phyloP scores from a whole-genome alignment of 2,329 filamentous ascomycete species.

The Colletotrichum navitas region DNA sequence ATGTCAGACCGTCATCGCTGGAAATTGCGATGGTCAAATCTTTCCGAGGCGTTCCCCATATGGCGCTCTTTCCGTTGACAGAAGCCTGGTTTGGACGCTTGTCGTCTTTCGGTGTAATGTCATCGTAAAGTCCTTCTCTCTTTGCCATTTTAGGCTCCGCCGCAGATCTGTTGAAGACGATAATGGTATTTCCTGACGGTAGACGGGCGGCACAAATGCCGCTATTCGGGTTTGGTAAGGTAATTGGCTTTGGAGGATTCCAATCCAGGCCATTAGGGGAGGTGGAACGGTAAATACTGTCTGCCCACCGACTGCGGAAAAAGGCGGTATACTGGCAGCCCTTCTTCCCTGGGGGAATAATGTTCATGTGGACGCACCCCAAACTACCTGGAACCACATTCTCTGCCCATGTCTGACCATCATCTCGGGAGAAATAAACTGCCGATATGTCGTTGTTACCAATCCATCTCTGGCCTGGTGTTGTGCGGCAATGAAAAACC shows the following conservation, averaged over 20 bases:
- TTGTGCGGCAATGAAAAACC: slow-evolving; percentile 57
- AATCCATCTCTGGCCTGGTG: slow-evolving; percentile 57
- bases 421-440: slow-evolving; percentile 53
- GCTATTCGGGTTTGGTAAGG: slow-evolving; percentile 59
- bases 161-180: slow-evolving; percentile 58
- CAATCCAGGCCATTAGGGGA: slow-evolving; percentile 56
- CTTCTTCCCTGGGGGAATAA: slow-evolving; percentile 47
- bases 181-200: slow-evolving; percentile 50
- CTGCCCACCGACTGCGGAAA: slow-evolving; percentile 60
- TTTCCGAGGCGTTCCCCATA: slow-evolving; percentile 58
- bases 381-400: slow-evolving; percentile 52
- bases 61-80: slow-evolving; percentile 53
- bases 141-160: slow-evolving; percentile 50
- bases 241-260: slow-evolving; percentile 51
- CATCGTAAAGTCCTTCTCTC: slow-evolving; percentile 58
- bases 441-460: slow-evolving; percentile 59
- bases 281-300: slow-evolving; percentile 56
- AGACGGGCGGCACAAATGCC: slow-evolving; percentile 55
- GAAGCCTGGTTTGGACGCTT: slow-evolving; percentile 54
- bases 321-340: slow-evolving; percentile 51
- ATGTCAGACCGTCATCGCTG: slow-evolving; percentile 53
- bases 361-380: slow-evolving; percentile 60
- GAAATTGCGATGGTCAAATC: slow-evolving; percentile 52
- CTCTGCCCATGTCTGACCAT: slow-evolving; percentile 56
- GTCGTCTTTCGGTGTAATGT: slow-evolving; percentile 57